Evolutionary conservation across 164 flowering plant species (phyloP).

Genomic region (Aristolochia contorta): DNA sequence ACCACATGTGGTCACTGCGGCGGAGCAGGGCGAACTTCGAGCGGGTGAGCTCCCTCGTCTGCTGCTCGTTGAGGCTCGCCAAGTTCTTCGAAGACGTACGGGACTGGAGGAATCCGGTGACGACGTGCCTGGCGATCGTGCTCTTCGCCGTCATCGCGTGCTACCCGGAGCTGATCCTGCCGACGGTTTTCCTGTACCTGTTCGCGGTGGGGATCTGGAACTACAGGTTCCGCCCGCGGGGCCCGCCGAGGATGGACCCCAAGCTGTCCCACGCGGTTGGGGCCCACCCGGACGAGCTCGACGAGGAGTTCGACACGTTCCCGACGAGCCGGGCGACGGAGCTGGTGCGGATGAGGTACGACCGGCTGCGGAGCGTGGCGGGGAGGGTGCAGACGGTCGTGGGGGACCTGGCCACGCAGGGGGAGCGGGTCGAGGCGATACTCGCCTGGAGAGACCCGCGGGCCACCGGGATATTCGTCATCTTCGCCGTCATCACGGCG

Average conservation of each 20-base stretch:
- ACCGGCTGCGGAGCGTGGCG: conserved; percentile 55
- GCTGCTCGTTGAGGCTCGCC: conserved; percentile 33
- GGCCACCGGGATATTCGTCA: conserved; percentile 60
- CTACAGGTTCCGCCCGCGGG: conserved; percentile 63
- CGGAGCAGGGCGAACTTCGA: conserved; percentile 69
- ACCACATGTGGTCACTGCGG: conserved; percentile 67
- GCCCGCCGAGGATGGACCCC: conserved; percentile 71
- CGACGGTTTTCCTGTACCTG: conserved; percentile 70
- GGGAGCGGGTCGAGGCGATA: conserved; percentile 53
- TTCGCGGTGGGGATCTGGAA: conserved; percentile 78
- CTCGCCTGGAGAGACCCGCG: conserved; percentile 88
- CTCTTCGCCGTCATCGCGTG: conserved; percentile 64
- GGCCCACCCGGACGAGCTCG: conserved; percentile 62
- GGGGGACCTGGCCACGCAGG: conserved; percentile 80
- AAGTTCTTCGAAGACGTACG: conserved; percentile 49
- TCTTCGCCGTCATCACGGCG: conserved; percentile 48
- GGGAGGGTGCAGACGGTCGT: conserved; percentile 66
- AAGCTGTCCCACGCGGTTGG: conserved; percentile 46
- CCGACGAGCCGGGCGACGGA: conserved; percentile 46
- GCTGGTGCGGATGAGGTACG: conserved; percentile 64
- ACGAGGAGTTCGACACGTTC: conserved; percentile 77
- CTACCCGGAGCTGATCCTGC: conserved; percentile 73
- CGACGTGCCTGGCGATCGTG: conserved; percentile 57
- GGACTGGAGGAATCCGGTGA: conserved; percentile 64
- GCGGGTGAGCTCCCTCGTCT: conserved; percentile 48